Conservation (phyloP, 2,329 filamentous ascomycete genomes). For the Pseudocercospora musae region DNA sequence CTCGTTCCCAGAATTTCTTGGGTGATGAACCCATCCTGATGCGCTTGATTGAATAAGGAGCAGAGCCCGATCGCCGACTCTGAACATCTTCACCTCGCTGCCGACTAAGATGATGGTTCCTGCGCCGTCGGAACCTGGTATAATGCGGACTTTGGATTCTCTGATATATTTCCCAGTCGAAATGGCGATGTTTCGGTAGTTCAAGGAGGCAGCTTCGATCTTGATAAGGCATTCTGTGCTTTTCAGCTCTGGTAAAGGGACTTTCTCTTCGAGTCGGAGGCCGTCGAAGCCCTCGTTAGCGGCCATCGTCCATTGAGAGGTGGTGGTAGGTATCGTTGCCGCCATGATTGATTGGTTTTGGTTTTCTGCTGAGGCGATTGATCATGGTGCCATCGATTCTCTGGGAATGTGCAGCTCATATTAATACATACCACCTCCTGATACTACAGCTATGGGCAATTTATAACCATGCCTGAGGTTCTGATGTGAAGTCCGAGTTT, state of each 20-base stretch:
- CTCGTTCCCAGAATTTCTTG: slow-evolving; percentile 57
- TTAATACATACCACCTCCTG: too few species aligned
- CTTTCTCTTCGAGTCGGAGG: slow-evolving; percentile 52
- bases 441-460: too few species aligned
- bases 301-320: slow-evolving; percentile 49
- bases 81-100: slow-evolving; percentile 53
- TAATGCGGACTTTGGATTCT: slow-evolving; percentile 37
- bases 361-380: background rate
- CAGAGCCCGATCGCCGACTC: slow-evolving; percentile 56
- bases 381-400: too few species aligned
- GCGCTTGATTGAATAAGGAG: slow-evolving; percentile 61
- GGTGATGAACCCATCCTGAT: slow-evolving; percentile 48
- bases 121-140: slow-evolving; percentile 51
- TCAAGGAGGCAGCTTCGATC: slow-evolving; percentile 44
- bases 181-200: slow-evolving; percentile 49
- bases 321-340: background rate
- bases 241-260: slow-evolving; percentile 57
- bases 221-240: slow-evolving; percentile 71
- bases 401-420: too few species aligned
- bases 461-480: too few species aligned
- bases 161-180: slow-evolving; percentile 46
- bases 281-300: slow-evolving; percentile 57
- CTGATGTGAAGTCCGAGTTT: too few species aligned
- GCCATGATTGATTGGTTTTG: background rate
- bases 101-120: slow-evolving; percentile 53